phyloP scores from a whole-genome alignment of 2,329 filamentous ascomycete genomes.

The Alternaria arborescens region DNA sequence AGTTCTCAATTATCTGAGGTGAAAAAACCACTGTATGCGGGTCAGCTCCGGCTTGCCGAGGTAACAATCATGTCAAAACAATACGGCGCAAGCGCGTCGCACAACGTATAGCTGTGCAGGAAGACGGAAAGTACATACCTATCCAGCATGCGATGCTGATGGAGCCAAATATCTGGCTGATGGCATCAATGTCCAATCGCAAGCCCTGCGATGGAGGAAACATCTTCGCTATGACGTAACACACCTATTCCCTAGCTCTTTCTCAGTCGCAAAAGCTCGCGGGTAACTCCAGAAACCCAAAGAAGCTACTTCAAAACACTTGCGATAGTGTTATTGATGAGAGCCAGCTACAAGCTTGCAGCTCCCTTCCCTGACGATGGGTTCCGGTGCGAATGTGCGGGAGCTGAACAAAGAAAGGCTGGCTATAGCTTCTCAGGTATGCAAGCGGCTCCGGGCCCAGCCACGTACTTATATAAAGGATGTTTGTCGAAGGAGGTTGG shows the following conservation, averaged over 20 bases:
- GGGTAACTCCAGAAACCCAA: neutral
- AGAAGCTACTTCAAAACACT: neutral
- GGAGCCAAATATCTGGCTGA: conserved; percentile 92
- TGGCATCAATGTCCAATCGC: conserved; percentile 85
- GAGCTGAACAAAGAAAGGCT: conserved; percentile 5
- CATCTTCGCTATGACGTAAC: conserved; percentile 53
- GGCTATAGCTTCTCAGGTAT: conserved; percentile 3
- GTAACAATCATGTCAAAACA: neutral
- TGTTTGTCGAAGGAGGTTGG: neutral
- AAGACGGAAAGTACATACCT: conserved; percentile 28
- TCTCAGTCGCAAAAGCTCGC: conserved; percentile 1
- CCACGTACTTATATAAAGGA: neutral
- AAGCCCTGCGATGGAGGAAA: conserved; percentile 63
- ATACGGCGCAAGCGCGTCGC: neutral
- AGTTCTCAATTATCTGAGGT: conserved; percentile 96
- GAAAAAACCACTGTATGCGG: conserved; percentile 78
- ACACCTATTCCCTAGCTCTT: conserved; percentile 11
- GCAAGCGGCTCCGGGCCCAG: neutral
- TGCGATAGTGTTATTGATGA: neutral
- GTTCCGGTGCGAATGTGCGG: conserved; percentile 1
- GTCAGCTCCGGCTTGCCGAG: conserved; percentile 19
- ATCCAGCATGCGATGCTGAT: conserved; percentile 99
- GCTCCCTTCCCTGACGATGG: neutral
- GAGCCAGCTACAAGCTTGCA: neutral
- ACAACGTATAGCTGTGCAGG: neutral